Conservation (phyloP, 257 asterid genomes). For the Scutellaria minor region DNA sequence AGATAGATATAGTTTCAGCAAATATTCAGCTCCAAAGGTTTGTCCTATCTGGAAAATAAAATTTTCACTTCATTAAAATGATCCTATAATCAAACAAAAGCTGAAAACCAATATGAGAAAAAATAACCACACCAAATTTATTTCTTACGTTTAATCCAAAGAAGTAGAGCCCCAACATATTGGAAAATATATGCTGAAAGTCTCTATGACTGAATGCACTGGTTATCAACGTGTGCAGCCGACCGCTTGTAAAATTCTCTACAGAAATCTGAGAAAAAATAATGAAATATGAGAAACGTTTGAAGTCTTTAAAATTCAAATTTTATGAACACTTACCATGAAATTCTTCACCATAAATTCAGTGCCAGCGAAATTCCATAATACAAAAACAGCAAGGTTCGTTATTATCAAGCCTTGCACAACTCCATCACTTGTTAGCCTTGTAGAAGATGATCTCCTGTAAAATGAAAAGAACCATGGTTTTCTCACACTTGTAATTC, state of each 20-base stretch:
- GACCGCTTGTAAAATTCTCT: constrained; percentile 77
- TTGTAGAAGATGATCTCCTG: constrained; percentile 58
- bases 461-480: constrained; percentile 26
- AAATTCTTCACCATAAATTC: constrained; percentile 79
- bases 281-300: constrained; percentile 20
- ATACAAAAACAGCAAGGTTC: constrained; percentile 70
- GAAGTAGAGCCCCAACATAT: constrained; percentile 87
- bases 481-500: constrained; percentile 12
- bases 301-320: constrained; percentile 22
- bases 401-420: constrained; percentile 67
- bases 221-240: constrained; percentile 80
- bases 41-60: constrained; percentile 66
- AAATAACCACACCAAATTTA: constrained; percentile 21
- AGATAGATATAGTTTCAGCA: constrained; percentile 75
- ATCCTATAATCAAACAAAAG: background rate
- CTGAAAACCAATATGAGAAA: constrained; percentile 1
- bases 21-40: constrained; percentile 73
- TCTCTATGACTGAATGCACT: constrained; percentile 85
- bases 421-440: constrained; percentile 68
- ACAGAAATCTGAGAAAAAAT: constrained; percentile 67
- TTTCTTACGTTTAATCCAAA: constrained; percentile 81
- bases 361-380: constrained; percentile 67
- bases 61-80: background rate
- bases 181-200: constrained; percentile 57
- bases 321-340: constrained; percentile 51